Percentiles rank a stretch among this genome's conserved stretches.
Conservation (phyloP, 2,329 filamentous ascomycete genomes). For the Kalmusia sp. region DNA sequence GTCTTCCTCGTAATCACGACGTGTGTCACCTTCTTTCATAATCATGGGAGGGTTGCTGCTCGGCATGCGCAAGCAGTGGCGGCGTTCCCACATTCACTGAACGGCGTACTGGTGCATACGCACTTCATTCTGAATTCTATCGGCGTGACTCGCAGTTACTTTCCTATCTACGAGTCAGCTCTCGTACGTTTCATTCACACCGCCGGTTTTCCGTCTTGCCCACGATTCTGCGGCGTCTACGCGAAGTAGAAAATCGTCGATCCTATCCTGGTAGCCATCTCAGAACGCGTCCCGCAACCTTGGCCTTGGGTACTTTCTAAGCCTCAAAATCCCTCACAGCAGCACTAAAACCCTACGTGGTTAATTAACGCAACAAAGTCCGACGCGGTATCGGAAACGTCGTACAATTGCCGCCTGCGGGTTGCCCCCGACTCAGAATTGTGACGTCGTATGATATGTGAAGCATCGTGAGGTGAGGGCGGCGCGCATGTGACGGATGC, state of each 20-base stretch:
- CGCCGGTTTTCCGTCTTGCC: not conserved
- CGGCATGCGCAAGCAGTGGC: not conserved
- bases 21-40: not conserved
- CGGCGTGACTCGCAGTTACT: too few species aligned
- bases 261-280: not conserved
- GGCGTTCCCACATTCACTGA: not conserved
- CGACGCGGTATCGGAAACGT: not conserved
- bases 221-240: not conserved
- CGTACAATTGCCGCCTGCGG: not conserved
- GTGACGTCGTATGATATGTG: not conserved
- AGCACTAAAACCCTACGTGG: not conserved
- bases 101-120: not conserved
- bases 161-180: too few species aligned
- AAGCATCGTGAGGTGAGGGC: not conserved
- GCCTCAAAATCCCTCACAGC: not conserved
- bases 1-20: not conserved
- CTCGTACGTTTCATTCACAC: not conserved
- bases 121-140: not conserved
- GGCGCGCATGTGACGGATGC: not conserved
- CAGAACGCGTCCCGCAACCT: not conserved
- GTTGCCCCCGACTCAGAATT: not conserved
- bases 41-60: not conserved
- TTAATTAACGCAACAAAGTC: not conserved
- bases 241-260: not conserved
- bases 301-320: constrained; percentile 2